Evolutionary conservation across 2,329 filamentous ascomycete genomes (phyloP), one percentile per base, ranked within the genome.

Genomic region (Bisporella sp.): DNA sequence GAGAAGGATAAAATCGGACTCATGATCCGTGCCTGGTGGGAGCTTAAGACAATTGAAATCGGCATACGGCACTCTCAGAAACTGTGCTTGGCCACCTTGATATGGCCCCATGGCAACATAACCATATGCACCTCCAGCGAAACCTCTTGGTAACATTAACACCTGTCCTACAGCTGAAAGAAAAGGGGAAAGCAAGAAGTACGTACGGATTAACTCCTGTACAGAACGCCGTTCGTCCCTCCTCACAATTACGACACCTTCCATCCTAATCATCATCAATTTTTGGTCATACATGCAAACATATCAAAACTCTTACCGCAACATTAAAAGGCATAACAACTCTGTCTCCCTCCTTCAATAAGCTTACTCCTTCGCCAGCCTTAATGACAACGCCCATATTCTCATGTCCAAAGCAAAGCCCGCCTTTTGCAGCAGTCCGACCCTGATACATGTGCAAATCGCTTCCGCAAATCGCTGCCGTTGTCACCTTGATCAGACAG

Each of bases 241-340:
- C 79, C 51, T 78, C 79, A 73, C 91, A 96, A 71, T 93, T 96
- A 70, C 91, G 95, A 69, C 90, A 96, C 33, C 67, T 76, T 52
- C 71, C 87, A 81, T 88, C 92, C 12, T 85, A 89, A 32, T 3
- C 21, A 21, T 21, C 21, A 21, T 21, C 21, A 21, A 21, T 21
- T 21, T 2, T 21, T 3, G 21, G 21, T 21, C 21, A 21, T 21
- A 21, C 21, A 21, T 21, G 21, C 21, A 21, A 21, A 21, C 21
- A 3, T 21, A 21, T 21, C 21, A 21, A 21, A 21, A 21, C 21
- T 21, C 21, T 21, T 21, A 21, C 21, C 21, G 21, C 21, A 21
- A 79, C 75, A 29, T 89, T 96, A 67, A 96, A 96, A 0, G 91
- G 89, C 29, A 84, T 79, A 21, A 96, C 88, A 32, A 96, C 75